A percentile compares a stretch with the other conserved stretches of the same genome.
phyloP scores from a whole-genome alignment of 2,329 filamentous ascomycete species.

The Pseudopyricularia cyperi region DNA sequence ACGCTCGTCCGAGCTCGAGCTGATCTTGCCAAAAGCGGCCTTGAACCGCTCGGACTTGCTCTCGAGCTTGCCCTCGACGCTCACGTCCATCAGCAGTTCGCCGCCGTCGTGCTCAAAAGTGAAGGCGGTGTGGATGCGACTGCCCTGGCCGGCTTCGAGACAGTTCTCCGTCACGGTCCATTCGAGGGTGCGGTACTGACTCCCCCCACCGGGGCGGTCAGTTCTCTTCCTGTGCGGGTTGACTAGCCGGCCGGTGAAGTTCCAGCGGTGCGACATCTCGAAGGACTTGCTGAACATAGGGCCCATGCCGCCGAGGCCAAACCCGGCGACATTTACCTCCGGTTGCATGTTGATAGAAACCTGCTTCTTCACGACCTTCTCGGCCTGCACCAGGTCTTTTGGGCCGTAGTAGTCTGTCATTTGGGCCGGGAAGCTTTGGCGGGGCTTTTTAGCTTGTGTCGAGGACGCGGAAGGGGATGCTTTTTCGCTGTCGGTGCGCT shows the following conservation, averaged over 20 bases:
- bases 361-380: no score
- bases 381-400: no score
- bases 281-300: not conserved
- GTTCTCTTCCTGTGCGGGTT: no score
- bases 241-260: slow-evolving; percentile 1
- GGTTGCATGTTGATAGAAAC: no score
- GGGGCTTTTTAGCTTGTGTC: no score
- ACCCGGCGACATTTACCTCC: not conserved
- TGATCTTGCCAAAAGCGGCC: no score
- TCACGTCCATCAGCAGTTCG: slow-evolving; percentile 7
- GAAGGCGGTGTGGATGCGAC: slow-evolving; percentile 8
- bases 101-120: slow-evolving; percentile 8
- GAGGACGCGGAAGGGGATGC: no score
- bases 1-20: no score
- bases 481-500: not conserved
- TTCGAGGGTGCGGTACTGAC: slow-evolving; percentile 7
- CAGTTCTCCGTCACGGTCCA: slow-evolving; percentile 10
- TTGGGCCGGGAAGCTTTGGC: no score
- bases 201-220: no score
- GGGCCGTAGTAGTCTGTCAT: slow-evolving; percentile 3
- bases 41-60: no score
- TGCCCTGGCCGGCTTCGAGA: slow-evolving; percentile 6
- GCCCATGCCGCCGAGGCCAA: slow-evolving; percentile 3
- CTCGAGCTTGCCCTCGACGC: slow-evolving; percentile 8
- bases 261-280: not conserved